Conservation (phyloP, 768 basidiomycete species). For the Mycena pura region DNA sequence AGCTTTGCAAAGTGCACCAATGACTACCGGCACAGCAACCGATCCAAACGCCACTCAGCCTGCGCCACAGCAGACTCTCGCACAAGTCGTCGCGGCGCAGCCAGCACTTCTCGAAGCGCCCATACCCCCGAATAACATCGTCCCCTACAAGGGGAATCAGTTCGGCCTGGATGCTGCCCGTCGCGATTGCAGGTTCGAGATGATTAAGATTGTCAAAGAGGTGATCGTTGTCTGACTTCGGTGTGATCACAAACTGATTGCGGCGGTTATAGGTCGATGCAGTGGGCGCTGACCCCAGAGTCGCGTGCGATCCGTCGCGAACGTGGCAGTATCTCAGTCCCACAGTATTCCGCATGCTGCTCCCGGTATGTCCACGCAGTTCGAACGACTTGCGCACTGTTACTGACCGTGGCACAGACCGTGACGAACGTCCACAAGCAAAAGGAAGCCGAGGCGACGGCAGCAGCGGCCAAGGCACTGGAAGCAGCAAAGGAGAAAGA, state of each 20-base stretch:
- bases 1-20: no score
- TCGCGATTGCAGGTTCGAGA: conserved; percentile 11
- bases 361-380: not conserved
- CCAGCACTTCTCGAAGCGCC: not conserved
- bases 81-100: not conserved
- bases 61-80: not conserved
- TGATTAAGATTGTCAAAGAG: conserved; percentile 19
- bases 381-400: not conserved
- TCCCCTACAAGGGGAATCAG: not conserved
- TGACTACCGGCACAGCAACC: not conserved
- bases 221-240: not conserved
- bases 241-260: not conserved
- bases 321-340: conserved; percentile 1
- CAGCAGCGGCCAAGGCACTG: not conserved
- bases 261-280: conserved; percentile 1
- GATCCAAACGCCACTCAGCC: not conserved
- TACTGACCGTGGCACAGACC: conserved; percentile 10
- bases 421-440: not conserved
- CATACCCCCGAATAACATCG: not conserved
- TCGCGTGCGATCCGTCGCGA: conserved; percentile 2
- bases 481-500: not conserved
- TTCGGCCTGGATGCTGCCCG: conserved; percentile 5
- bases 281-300: not conserved
- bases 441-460: not conserved
- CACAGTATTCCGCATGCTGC: conserved; percentile 5